phyloP scores from a whole-genome alignment of 2,329 filamentous ascomycete species.

The Nemania sp. region DNA sequence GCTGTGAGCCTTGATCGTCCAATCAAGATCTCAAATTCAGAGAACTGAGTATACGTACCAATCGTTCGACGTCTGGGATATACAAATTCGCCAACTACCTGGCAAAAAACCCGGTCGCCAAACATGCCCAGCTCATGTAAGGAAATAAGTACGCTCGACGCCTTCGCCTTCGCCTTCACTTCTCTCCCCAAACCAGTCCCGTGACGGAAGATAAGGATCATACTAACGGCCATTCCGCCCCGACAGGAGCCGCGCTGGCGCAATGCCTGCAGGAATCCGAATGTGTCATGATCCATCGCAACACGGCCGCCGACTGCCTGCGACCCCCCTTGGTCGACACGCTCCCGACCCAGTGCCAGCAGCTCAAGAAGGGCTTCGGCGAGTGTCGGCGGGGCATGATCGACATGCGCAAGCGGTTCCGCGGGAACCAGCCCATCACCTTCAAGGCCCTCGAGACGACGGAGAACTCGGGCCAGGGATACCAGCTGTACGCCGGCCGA shows the following conservation, averaged over 20 bases:
- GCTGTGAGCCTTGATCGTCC: background rate
- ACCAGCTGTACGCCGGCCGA: constrained; percentile 80
- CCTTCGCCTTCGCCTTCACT: constrained; percentile 1
- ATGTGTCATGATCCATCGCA: constrained; percentile 90
- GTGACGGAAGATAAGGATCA: too few species aligned
- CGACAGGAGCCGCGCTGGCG: constrained; percentile 83
- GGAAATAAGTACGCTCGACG: constrained; percentile 77
- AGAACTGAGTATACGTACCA: background rate
- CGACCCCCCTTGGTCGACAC: constrained; percentile 79
- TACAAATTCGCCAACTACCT: background rate
- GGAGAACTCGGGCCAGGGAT: constrained; percentile 60
- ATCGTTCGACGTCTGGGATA: constrained; percentile 10
- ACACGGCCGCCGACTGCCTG: constrained; percentile 86
- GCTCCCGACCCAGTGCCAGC: constrained; percentile 86
- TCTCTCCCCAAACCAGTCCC: background rate
- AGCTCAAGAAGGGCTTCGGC: constrained; percentile 89
- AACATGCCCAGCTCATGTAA: constrained; percentile 94
- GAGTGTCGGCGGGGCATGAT: constrained; percentile 96
- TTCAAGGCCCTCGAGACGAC: constrained; percentile 64
- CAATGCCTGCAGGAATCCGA: constrained; percentile 95
- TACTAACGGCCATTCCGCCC: constrained; percentile 5
- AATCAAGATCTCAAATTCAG: constrained; percentile 7
- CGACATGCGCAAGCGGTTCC: constrained; percentile 98
- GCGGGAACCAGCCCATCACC: constrained; percentile 86
- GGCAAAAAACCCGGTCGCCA: constrained; percentile 18